Percentiles rank a stretch among this genome's conserved stretches.
Conservation (phyloP, 2,329 filamentous ascomycete species). For the Neodidymelliopsis sp. region DNA sequence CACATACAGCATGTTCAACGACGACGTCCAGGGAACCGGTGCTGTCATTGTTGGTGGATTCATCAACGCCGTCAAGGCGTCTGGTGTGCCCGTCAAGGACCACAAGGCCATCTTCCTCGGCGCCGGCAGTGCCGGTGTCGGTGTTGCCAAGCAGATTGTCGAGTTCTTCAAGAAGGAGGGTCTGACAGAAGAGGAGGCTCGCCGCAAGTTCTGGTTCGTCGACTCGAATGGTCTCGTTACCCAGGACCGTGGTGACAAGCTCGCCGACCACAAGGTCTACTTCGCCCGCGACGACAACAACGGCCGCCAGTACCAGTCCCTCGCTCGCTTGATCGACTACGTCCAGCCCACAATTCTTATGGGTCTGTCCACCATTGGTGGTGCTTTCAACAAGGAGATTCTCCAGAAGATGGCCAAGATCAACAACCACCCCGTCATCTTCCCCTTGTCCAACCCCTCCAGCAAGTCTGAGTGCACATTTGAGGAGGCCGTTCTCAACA, state of each 20-base stretch:
- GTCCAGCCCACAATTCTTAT: conserved; percentile 95
- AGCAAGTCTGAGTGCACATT: conserved; percentile 98
- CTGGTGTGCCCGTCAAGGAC: conserved; percentile 83
- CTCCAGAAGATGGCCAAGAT: conserved; percentile 66
- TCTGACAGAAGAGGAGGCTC: conserved; percentile 84
- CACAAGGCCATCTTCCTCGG: conserved; percentile 97
- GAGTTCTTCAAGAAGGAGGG: conserved; percentile 96
- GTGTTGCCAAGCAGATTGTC: conserved; percentile 96
- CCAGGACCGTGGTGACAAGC: conserved; percentile 87
- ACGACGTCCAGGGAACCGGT: conserved; percentile 97
- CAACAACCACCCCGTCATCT: conserved; percentile 77
- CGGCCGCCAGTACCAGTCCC: conserved; percentile 72
- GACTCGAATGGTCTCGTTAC: conserved; percentile 97
- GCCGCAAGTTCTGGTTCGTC: conserved; percentile 94
- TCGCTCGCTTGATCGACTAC: conserved; percentile 92
- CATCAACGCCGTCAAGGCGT: conserved; percentile 80
- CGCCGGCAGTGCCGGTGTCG: conserved; percentile 92
- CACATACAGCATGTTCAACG: conserved; percentile 95
- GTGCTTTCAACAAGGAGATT: conserved; percentile 89
- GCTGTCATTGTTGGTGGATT: conserved; percentile 90
- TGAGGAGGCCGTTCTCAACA: conserved; percentile 89
- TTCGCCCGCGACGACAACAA: conserved; percentile 71
- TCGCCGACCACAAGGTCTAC: conserved; percentile 85
- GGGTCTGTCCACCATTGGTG: conserved; percentile 92
- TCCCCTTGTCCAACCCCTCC: conserved; percentile 94